Percentiles rank a stretch among this genome's conserved stretches.
Conservation (phyloP, 495 filamentous ascomycete genomes). For the Oleoguttula mirabilis region DNA sequence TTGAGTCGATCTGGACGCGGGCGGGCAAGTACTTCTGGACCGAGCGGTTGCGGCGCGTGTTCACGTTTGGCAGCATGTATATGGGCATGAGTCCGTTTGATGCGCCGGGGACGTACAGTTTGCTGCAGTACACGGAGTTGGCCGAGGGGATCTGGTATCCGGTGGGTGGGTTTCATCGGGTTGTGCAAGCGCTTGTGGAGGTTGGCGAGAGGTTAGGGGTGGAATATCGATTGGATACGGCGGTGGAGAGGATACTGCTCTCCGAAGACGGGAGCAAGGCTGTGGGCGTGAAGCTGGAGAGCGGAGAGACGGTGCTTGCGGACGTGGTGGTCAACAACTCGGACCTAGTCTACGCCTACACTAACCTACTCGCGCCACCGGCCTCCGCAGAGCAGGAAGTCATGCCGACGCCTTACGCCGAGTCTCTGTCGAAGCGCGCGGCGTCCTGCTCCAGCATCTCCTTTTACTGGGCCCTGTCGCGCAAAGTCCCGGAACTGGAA, state of each 20-base stretch:
- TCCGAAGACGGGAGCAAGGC: conserved; percentile 34
- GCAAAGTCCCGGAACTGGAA: conserved; percentile 43
- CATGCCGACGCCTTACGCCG: conserved; percentile 34
- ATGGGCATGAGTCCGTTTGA: conserved; percentile 66
- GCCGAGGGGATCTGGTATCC: conserved; percentile 67
- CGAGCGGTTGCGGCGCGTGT: conserved; percentile 51
- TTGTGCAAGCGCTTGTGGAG: conserved; percentile 41
- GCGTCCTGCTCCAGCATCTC: conserved; percentile 59
- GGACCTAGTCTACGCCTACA: conserved; percentile 60
- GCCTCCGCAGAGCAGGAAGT: conserved; percentile 17
- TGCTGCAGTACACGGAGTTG: conserved; percentile 61
- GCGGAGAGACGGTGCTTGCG: conserved; percentile 41
- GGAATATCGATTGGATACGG: conserved; percentile 42
- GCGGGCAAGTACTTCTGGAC: conserved; percentile 52
- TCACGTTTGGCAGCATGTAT: conserved; percentile 68
- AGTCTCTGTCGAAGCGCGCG: conserved; percentile 35
- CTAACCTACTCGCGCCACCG: conserved; percentile 35
- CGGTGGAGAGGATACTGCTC: conserved; percentile 39
- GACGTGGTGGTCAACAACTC: conserved; percentile 56
- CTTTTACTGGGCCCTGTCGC: conserved; percentile 57
- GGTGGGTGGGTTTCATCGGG: conserved; percentile 49
- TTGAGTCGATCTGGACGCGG: conserved; percentile 50
- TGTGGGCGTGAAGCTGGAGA: conserved; percentile 42
- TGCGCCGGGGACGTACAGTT: conserved; percentile 57
- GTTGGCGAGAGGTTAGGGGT: conserved; percentile 46